Evolutionary conservation across 345 rosid genomes (phyloP).

Genomic region (Arabidopsis thaliana): DNA sequence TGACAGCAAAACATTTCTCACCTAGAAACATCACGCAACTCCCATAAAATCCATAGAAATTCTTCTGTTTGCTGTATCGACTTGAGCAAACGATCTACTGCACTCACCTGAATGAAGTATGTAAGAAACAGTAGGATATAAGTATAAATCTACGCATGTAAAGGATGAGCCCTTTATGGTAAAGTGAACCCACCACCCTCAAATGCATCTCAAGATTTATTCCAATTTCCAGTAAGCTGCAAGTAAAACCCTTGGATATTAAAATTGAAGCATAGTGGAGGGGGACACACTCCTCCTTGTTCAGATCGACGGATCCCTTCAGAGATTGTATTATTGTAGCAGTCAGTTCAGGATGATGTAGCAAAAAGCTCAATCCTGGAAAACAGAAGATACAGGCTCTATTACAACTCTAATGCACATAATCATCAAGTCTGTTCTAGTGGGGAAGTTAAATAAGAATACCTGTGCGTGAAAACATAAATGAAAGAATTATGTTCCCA

Average conservation of each 20-base stretch:
- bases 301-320: constrained; percentile 60
- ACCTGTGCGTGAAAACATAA: constrained; percentile 89
- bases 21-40: constrained; percentile 95
- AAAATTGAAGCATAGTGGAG: constrained; percentile 84
- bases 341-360: constrained; percentile 76
- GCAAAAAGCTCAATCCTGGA: constrained; percentile 84
- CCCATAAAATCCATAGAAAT: constrained; percentile 96
- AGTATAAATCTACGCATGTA: constrained; percentile 20
- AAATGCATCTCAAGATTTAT: constrained; percentile 85
- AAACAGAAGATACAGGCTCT: constrained; percentile 39
- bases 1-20: constrained; percentile 37
- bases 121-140: constrained; percentile 15
- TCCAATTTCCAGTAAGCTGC: constrained; percentile 82
- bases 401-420: constrained; percentile 24
- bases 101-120: constrained; percentile 65
- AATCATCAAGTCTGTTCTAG: constrained; percentile 16
- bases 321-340: constrained; percentile 71
- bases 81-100: constrained; percentile 78
- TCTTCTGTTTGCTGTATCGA: constrained; percentile 87
- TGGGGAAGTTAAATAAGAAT: constrained; percentile 9
- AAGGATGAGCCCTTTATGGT: constrained; percentile 27
- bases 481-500: constrained; percentile 80
- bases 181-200: constrained; percentile 81
- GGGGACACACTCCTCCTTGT: constrained; percentile 85
- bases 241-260: constrained; percentile 87